These are phyloP conservation scores for Plasmodium adleri DNA, from an alignment of 169 alveolate genomes.

Conservation along the genomic window DNA sequence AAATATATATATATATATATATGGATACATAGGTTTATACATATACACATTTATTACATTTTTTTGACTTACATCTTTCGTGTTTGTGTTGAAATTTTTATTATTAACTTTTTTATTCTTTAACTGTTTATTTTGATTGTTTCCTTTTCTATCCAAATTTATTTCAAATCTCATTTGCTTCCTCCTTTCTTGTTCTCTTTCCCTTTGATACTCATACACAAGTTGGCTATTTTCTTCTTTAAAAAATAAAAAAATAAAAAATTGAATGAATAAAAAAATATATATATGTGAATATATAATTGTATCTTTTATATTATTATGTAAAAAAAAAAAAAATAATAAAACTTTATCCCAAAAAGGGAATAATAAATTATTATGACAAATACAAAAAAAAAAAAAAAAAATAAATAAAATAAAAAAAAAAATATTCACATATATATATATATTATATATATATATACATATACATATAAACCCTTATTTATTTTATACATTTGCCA, in stretches of 20 bases:
- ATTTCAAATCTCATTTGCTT: constrained; percentile 77
- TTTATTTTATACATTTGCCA: neutral
- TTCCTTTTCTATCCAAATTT: constrained; percentile 61
- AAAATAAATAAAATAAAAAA: neutral
- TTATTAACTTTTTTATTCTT: constrained; percentile 19
- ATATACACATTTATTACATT: neutral
- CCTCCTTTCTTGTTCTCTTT: constrained; percentile 68
- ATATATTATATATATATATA: neutral
- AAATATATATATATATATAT: neutral
- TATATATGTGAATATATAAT: neutral
- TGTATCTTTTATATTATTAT: neutral
- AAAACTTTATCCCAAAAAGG: neutral
- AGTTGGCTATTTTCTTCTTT: constrained; percentile 71
- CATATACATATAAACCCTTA: neutral
- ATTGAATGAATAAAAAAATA: neutral
- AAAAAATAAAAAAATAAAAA: neutral
- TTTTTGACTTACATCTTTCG: constrained; percentile 45
- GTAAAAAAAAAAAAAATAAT: neutral
- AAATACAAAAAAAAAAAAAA: neutral
- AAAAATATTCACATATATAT: neutral
- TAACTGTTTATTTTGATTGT: constrained; percentile 36
- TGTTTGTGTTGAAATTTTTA: constrained; percentile 16
- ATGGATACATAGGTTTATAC: constrained; percentile 1
- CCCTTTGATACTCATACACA: constrained; percentile 73
- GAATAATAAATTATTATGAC: too few relatives aligned